phyloP scores from a whole-genome alignment of 2,329 filamentous ascomycete genomes.

The Hypoxylon sp. region DNA sequence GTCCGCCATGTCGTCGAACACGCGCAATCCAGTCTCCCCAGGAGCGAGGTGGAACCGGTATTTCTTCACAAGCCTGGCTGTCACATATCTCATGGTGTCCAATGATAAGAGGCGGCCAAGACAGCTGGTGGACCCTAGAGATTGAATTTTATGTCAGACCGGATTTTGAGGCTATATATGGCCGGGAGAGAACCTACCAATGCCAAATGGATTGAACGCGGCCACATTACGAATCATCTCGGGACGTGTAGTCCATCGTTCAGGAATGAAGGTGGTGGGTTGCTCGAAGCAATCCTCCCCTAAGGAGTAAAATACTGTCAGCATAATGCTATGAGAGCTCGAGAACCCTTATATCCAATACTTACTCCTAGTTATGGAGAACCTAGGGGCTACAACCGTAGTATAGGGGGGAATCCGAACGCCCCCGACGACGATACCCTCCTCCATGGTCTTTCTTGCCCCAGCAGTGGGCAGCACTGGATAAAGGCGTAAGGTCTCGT shows the following conservation, averaged over 20 bases:
- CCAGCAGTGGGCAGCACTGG: conserved; percentile 44
- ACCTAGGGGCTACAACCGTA: neutral
- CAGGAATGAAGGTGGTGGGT: neutral
- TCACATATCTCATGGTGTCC: conserved; percentile 48
- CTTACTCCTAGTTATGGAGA: neutral
- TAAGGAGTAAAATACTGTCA: neutral
- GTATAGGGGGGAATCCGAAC: neutral
- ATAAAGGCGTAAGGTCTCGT: conserved; percentile 48
- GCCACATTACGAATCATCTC: neutral
- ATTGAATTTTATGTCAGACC: neutral
- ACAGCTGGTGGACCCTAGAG: neutral
- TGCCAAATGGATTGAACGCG: neutral
- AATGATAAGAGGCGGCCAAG: conserved; percentile 50
- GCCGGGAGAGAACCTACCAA: neutral
- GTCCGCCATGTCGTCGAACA: conserved; percentile 12
- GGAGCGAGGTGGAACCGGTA: conserved; percentile 51
- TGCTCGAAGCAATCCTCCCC: conserved; percentile 9
- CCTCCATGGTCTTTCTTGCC: conserved; percentile 40
- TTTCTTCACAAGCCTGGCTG: conserved; percentile 44
- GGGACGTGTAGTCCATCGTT: neutral
- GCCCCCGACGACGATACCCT: conserved; percentile 23
- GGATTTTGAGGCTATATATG: neutral
- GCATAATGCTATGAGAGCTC: neutral
- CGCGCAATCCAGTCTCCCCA: conserved; percentile 56
- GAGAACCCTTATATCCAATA: neutral